Evolutionary conservation across 345 rosid genomes (phyloP), one percentile per base, ranked within the genome.

Genomic region (Anastatica hierochuntica): DNA sequence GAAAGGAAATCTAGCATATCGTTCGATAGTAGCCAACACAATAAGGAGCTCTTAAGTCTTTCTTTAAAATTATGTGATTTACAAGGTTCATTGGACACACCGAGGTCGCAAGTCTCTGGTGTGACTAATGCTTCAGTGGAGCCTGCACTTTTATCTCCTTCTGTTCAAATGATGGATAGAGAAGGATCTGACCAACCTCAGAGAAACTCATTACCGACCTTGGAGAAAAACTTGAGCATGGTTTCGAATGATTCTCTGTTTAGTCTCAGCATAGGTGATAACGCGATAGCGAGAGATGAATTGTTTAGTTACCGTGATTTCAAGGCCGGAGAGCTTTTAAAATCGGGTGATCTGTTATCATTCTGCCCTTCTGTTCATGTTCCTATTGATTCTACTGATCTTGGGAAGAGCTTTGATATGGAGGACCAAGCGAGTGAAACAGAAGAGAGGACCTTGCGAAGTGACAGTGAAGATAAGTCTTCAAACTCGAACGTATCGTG

Each of bases 91-190:
- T 58, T 60, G 6, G 60, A 66, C 2, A 17, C 70, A 56, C 43
- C 49, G 4, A 19, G 67, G 17, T 68, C 72, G 49, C 75, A 72
- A 38, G 60, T 67, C 63, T 62, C 85, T 34, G 82, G 74, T 61
- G 45, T 47, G 31, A 58, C 69, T 2, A 43, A 46, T 14, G 83
- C 69, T 55, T 72, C 80, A 8, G 11, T 14, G 10, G 55, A 20
- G 12, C 66, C 35, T 24, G 3, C 5, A 31, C 43, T 34, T 33
- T 62, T 53, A 10, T 64, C 79, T 0, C 71, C 81, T 11, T 79
- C 66, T 2, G 9, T 72, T 49, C 98, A 90, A 76, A 65, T 74
- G 35, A 90, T 90, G 98, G 82, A 79, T 14, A 72, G 87, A 40
- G 66, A 79, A 14, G 80, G 53, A 35, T 54, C 62, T 24, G 58